A percentile compares a stretch with the other conserved stretches of the same genome.
Evolutionary conservation across 1,284 basidiomycete genomes (phyloP).

Genomic region (Cryptococcus sp.): DNA sequence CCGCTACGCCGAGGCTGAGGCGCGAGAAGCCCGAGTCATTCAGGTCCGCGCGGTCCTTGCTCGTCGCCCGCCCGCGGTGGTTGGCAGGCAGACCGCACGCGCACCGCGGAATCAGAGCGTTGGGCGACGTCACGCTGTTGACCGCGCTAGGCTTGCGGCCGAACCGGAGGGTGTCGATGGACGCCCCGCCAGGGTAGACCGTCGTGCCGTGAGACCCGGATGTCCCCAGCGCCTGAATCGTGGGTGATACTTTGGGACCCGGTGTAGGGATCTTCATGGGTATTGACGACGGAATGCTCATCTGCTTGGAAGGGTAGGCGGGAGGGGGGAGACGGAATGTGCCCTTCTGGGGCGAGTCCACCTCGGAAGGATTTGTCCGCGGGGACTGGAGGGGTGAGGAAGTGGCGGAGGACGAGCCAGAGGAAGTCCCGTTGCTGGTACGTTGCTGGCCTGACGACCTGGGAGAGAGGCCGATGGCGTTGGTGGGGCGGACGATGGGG

Average conservation of each 20-base stretch:
- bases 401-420: conserved; percentile 33
- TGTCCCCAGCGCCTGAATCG: conserved; percentile 7
- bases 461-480: conserved; percentile 36
- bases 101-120: conserved; percentile 41
- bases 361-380: conserved; percentile 33
- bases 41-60: conserved; percentile 28
- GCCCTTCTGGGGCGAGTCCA: conserved; percentile 42
- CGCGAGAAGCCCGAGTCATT: conserved; percentile 31
- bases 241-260: conserved; percentile 14
- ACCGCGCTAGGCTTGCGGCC: conserved; percentile 42
- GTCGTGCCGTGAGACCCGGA: conserved; percentile 20
- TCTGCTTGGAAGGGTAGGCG: conserved; percentile 33
- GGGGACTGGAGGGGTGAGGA: conserved; percentile 47
- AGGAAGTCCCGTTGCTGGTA: conserved; percentile 22
- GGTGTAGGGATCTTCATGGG: conserved; percentile 43
- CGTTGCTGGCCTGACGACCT: conserved; percentile 19
- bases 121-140: conserved; percentile 45
- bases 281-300: conserved; percentile 25
- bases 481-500: conserved; percentile 32
- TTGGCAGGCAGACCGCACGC: conserved; percentile 41
- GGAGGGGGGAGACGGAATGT: conserved; percentile 43
- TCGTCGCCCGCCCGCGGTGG: conserved; percentile 27
- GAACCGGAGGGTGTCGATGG: conserved; percentile 46
- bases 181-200: conserved; percentile 28
- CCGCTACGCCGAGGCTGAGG: conserved; percentile 32